These are phyloP conservation scores for Remersonia thermophila DNA, from an alignment of 2,329 filamentous ascomycete genomes.

Conservation along the genomic window DNA sequence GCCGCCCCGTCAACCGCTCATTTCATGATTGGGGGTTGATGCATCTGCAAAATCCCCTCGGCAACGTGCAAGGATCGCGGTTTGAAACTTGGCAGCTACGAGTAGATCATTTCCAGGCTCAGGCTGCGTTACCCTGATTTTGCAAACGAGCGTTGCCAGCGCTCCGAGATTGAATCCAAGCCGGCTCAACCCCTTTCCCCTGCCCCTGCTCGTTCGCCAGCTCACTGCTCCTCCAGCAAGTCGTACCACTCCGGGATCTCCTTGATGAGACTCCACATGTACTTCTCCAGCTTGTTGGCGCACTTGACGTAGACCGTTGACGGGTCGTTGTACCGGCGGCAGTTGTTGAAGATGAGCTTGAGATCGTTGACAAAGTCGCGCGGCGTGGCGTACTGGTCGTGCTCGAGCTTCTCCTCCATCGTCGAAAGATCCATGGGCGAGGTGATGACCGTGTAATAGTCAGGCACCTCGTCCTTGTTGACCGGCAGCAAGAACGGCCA, in stretches of 20 bases:
- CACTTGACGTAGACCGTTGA: conserved; percentile 88
- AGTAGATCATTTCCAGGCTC: too few relatives aligned
- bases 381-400: conserved; percentile 75
- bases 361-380: conserved; percentile 86
- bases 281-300: conserved; percentile 83
- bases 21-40: too few relatives aligned
- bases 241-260: conserved; percentile 77
- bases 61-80: too few relatives aligned
- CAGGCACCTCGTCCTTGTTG: conserved; percentile 85
- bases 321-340: conserved; percentile 89
- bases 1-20: too few relatives aligned
- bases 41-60: too few relatives aligned
- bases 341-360: conserved; percentile 84
- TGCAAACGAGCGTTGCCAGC: too few relatives aligned
- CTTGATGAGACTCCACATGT: conserved; percentile 86
- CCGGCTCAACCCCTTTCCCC: too few relatives aligned
- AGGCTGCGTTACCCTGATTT: too few relatives aligned
- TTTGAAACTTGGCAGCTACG: too few relatives aligned
- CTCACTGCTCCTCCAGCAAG: conserved; percentile 8
- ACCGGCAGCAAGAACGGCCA: conserved; percentile 94
- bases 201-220: too few relatives aligned
- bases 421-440: conserved; percentile 93
- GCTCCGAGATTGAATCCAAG: too few relatives aligned
- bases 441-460: conserved; percentile 97
- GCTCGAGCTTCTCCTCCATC: conserved; percentile 89